Conservation (phyloP, 1,284 basidiomycete species). For the Volvariella surrecta region DNA sequence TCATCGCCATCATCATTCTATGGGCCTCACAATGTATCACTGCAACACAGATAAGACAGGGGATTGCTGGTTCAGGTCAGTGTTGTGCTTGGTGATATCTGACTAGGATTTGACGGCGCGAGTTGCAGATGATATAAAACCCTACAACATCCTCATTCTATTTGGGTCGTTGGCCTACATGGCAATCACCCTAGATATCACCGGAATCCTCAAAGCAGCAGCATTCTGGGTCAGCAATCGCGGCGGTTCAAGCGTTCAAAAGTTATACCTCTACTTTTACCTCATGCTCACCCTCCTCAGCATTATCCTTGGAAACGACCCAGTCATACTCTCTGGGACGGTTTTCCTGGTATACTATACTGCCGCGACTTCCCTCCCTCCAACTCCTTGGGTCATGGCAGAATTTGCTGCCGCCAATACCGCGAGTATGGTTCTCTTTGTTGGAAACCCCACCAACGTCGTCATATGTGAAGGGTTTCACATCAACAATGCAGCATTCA, state of each 20-base stretch:
- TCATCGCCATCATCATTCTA: conserved; percentile 72
- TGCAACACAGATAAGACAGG: conserved; percentile 21
- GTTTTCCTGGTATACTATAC: conserved; percentile 86
- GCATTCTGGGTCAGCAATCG: conserved; percentile 83
- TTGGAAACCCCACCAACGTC: conserved; percentile 71
- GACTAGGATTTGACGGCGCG: too few species aligned
- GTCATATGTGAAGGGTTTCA: conserved; percentile 59
- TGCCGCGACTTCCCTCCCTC: conserved; percentile 45
- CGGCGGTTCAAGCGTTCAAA: conserved; percentile 63
- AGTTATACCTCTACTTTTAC: conserved; percentile 75
- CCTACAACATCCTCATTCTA: conserved; percentile 89
- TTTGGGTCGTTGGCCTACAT: conserved; percentile 94
- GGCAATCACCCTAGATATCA: conserved; percentile 86
- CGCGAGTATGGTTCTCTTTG: conserved; percentile 57
- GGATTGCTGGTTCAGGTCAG: conserved; percentile 36
- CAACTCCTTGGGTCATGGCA: conserved; percentile 40
- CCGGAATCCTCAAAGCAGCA: conserved; percentile 80
- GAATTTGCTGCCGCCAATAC: conserved; percentile 76
- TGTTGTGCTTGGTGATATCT: conserved; percentile 6
- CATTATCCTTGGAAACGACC: conserved; percentile 84
- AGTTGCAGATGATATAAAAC: conserved; percentile 74
- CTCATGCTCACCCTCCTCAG: conserved; percentile 74
- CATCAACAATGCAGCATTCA: conserved; percentile 57
- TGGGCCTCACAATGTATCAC: conserved; percentile 72
- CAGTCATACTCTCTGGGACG: conserved; percentile 80